These are phyloP conservation scores for Lipomyces spencermartinsiae DNA, from an alignment of 805 yeast genomes.

Conservation along the genomic window DNA sequence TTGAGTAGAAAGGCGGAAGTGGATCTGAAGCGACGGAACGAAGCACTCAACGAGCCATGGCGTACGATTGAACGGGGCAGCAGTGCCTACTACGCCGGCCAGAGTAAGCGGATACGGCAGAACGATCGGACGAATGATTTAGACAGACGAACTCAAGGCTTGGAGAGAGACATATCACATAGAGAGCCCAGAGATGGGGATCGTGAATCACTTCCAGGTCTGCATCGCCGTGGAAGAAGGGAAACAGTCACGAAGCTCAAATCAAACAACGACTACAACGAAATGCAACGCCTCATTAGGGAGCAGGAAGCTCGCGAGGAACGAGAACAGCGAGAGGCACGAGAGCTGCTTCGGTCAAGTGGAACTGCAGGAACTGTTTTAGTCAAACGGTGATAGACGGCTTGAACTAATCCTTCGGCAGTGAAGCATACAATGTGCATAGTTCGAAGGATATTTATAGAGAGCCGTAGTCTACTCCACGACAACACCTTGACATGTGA, in stretches of 20 bases:
- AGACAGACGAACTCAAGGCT: neutral
- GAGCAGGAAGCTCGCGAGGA: conserved; percentile 28
- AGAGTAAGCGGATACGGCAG: neutral
- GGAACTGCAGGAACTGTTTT: too few relatives aligned
- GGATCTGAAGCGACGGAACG: conserved; percentile 7
- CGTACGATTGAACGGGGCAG: conserved; percentile 10
- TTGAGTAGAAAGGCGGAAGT: conserved; percentile 18
- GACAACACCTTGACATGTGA: too few relatives aligned
- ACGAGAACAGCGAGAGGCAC: conserved; percentile 19
- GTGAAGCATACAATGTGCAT: neutral
- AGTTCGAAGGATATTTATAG: neutral
- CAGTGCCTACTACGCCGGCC: conserved; percentile 17
- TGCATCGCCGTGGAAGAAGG: neutral
- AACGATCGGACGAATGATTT: neutral
- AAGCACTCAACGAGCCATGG: conserved; percentile 12
- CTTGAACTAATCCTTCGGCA: neutral
- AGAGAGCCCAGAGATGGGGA: neutral
- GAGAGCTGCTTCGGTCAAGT: conserved; percentile 5
- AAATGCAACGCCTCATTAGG: conserved; percentile 13
- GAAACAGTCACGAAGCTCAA: neutral
- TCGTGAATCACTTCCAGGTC: neutral
- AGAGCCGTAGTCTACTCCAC: too few relatives aligned
- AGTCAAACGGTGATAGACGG: neutral
- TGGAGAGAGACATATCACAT: neutral
- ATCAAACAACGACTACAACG: neutral